Evolutionary conservation across 140 eudicot genomes (phyloP), one percentile per base, ranked within the genome.

Genomic region (Bidens hawaiensis): DNA sequence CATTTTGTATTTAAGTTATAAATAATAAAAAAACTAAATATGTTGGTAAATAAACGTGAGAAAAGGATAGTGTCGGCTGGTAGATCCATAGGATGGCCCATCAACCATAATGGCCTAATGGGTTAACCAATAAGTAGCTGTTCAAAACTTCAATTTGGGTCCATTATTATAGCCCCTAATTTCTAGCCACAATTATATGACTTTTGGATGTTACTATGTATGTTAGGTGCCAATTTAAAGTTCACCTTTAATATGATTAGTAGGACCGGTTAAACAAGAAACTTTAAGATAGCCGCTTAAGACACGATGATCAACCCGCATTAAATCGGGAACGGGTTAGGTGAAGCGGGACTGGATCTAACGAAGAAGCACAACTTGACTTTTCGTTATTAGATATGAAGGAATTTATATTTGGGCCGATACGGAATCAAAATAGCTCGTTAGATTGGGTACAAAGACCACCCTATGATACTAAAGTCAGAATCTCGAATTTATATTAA

Each of bases 61-160:
- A 65, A 64, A 63, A 18, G 13, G 51, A 31, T 72, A 51, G 58
- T 28, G 41, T 54, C 61, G 30, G 41, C 15, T 34, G 28, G 42
- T 47, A 30, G 40, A 47, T 64, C 42, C 54, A 61, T 38, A 49
- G 63, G 60, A 24, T 27, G 72, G 72, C 52, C 84, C 78, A 68
- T 72, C 31, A 49, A 34, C 58, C 42, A 65, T 56, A 43, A 64
- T n/a, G n/a, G n/a, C n/a, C n/a, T n/a, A n/a, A n/a, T 43, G 72
- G 70, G 50, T 73, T 66, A 74, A 34, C 64, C 70, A 68, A 54
- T 73, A 48, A 26, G 21, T 67, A 73, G 71, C 55, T 46, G 66
- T 70, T 50, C 26, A 16, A 52, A 43, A n/a, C n/a, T n/a, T n/a
- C n/a, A n/a, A n/a, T n/a, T n/a, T 52, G 52, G 78, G 78, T 14